Evolutionary conservation across 139 green algal species (phyloP).

Genomic region (Picochlorum costavermella): DNA sequence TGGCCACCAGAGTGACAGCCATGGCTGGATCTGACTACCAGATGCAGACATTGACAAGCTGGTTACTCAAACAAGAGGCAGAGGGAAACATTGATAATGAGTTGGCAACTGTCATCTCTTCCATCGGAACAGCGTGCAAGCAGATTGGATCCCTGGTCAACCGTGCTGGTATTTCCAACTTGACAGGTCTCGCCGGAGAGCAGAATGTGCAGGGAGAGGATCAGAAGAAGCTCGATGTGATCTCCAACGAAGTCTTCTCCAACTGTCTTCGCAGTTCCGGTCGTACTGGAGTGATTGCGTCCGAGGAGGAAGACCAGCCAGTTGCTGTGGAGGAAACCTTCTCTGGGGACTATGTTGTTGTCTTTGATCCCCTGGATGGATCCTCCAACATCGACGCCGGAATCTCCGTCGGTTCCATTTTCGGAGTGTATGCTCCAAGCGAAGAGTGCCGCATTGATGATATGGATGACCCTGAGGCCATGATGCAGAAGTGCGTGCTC

Average conservation of each 20-base stretch:
- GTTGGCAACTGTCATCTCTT: slow-evolving; percentile 87
- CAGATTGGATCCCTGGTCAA: slow-evolving; percentile 92
- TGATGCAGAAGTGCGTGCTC: slow-evolving; percentile 75
- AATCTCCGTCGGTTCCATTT: slow-evolving; percentile 95
- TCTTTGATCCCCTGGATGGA: slow-evolving; percentile 97
- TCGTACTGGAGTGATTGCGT: slow-evolving; percentile 76
- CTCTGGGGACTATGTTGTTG: slow-evolving; percentile 93
- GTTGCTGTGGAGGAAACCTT: slow-evolving; percentile 90
- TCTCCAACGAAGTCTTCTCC: slow-evolving; percentile 97
- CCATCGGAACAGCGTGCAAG: slow-evolving; percentile 93
- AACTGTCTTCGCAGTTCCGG: slow-evolving; percentile 64
- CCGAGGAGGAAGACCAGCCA: slow-evolving; percentile 95
- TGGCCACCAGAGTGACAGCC: too few relatives aligned
- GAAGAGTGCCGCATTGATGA: slow-evolving; percentile 72
- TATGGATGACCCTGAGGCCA: slow-evolving; percentile 56
- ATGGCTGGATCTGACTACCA: slow-evolving; percentile 1
- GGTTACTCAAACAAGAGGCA: slow-evolving; percentile 56
- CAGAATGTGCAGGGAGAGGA: slow-evolving; percentile 79
- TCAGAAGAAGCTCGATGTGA: slow-evolving; percentile 99
- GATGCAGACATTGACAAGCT: slow-evolving; percentile 32
- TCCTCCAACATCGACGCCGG: slow-evolving; percentile 97
- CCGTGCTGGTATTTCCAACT: slow-evolving; percentile 83
- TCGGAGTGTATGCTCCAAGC: slow-evolving; percentile 83
- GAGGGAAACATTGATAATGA: slow-evolving; percentile 80
- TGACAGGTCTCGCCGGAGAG: slow-evolving; percentile 56